Evolutionary conservation across 1,284 basidiomycete genomes (phyloP).

Genomic region (Sutorius eximius): DNA sequence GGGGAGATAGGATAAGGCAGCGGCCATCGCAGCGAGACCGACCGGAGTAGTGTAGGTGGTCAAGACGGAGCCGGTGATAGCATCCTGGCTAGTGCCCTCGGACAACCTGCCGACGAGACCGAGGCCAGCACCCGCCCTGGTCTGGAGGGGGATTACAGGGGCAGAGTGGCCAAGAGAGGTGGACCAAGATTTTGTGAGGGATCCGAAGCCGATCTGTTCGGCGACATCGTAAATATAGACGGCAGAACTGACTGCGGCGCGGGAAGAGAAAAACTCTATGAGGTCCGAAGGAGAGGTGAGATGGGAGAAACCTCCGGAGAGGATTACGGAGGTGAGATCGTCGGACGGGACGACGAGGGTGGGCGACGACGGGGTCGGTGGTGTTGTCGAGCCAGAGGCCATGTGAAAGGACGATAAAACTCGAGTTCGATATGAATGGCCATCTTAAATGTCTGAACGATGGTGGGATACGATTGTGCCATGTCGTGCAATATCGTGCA

Average conservation of each 20-base stretch:
- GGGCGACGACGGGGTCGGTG: neutral
- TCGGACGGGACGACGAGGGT: conserved; percentile 26
- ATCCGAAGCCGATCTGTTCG: conserved; percentile 76
- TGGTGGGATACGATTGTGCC: conserved; percentile 28
- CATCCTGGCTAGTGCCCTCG: conserved; percentile 71
- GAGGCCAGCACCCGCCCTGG: conserved; percentile 84
- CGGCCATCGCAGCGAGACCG: conserved; percentile 76
- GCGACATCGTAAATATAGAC: conserved; percentile 83
- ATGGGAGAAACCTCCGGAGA: conserved; percentile 33
- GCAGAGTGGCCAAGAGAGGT: conserved; percentile 42
- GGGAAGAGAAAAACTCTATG: conserved; percentile 67
- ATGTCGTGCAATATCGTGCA: conserved; percentile 24
- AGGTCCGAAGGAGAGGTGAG: conserved; percentile 56
- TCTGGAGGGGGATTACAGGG: conserved; percentile 74
- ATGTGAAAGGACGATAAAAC: conserved; percentile 8
- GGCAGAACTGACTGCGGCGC: conserved; percentile 52
- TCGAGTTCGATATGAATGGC: too few relatives aligned
- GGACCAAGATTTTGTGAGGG: conserved; percentile 63
- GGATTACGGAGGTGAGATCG: conserved; percentile 22
- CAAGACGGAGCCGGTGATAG: conserved; percentile 54
- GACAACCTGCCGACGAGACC: conserved; percentile 80
- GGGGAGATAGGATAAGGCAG: conserved; percentile 67
- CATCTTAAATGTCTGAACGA: conserved; percentile 10
- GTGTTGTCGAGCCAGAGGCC: conserved; percentile 11
- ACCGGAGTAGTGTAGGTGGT: conserved; percentile 77